Evolutionary conservation across 345 rosid species (phyloP).

Genomic region (Citrus australasica): DNA sequence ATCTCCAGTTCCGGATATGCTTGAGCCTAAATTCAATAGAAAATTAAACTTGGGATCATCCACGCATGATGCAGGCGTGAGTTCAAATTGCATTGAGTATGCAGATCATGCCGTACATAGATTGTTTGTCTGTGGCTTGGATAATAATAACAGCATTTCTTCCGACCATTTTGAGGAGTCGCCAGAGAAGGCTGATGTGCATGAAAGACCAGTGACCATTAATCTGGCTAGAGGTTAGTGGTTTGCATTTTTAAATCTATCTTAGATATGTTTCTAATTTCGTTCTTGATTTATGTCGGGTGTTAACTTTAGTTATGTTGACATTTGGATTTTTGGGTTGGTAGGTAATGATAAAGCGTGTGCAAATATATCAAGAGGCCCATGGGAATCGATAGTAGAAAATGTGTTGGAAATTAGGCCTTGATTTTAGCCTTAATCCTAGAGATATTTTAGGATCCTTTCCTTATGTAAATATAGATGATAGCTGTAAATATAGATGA

Average conservation of each 20-base stretch:
- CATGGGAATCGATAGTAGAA: slow-evolving; percentile 45
- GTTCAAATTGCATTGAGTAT: slow-evolving; percentile 3
- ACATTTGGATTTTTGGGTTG: neutral
- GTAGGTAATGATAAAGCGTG: slow-evolving; percentile 17
- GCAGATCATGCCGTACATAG: slow-evolving; percentile 15
- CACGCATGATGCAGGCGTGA: neutral
- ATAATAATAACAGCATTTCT: slow-evolving; percentile 6
- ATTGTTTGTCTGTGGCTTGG: slow-evolving; percentile 20
- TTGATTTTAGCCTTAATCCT: too few relatives aligned
- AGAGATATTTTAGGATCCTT: too few relatives aligned
- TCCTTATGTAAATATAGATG: too few relatives aligned
- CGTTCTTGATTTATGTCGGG: slow-evolving; percentile 2
- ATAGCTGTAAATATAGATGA: too few relatives aligned
- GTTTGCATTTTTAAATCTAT: neutral
- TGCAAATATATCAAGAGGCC: slow-evolving; percentile 17
- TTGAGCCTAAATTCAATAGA: neutral
- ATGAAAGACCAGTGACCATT: slow-evolving; percentile 5
- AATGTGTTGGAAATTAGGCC: too few relatives aligned
- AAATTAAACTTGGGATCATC: slow-evolving; percentile 8
- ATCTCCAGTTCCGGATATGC: slow-evolving; percentile 11
- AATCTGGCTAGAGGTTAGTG: slow-evolving; percentile 23
- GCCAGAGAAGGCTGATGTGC: neutral
- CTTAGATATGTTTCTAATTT: neutral
- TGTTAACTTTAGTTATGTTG: neutral
- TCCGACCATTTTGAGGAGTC: slow-evolving; percentile 14